A percentile compares a stretch with the other conserved stretches of the same genome.
phyloP scores from a whole-genome alignment of 2,329 filamentous ascomycete genomes.

The Arthrobotrys conoides region DNA sequence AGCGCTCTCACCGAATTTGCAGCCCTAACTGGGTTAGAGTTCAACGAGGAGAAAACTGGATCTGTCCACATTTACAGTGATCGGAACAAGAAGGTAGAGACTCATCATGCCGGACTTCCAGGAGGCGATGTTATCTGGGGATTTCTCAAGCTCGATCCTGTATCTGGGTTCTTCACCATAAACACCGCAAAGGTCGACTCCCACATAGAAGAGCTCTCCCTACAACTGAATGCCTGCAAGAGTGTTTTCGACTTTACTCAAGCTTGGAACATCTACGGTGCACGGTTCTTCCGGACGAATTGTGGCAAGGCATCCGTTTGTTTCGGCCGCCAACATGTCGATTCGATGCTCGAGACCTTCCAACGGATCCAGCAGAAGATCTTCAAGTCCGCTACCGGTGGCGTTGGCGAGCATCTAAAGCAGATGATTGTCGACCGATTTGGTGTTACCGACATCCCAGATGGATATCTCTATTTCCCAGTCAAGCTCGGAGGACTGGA shows the following conservation, averaged over 20 bases:
- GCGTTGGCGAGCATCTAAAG: slow-evolving; percentile 73
- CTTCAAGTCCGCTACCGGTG: slow-evolving; percentile 68
- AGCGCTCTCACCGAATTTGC: slow-evolving; percentile 73
- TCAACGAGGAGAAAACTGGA: slow-evolving; percentile 75
- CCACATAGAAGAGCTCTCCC: slow-evolving; percentile 74
- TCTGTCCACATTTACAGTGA: slow-evolving; percentile 68
- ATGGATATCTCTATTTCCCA: slow-evolving; percentile 70
- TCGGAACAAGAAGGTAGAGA: slow-evolving; percentile 61
- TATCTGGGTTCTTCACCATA: slow-evolving; percentile 73
- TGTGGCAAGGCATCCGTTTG: slow-evolving; percentile 72
- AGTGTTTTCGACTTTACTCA: slow-evolving; percentile 75
- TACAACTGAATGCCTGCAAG: slow-evolving; percentile 72
- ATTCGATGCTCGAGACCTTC: slow-evolving; percentile 72
- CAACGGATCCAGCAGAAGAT: slow-evolving; percentile 71
- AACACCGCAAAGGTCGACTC: slow-evolving; percentile 73
- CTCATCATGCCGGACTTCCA: slow-evolving; percentile 67
- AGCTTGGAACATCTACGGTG: slow-evolving; percentile 74
- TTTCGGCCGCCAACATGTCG: slow-evolving; percentile 72
- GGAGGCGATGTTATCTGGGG: slow-evolving; percentile 73
- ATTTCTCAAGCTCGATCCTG: slow-evolving; percentile 73
- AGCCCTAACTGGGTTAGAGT: slow-evolving; percentile 72
- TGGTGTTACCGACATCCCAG: slow-evolving; percentile 68
- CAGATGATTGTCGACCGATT: slow-evolving; percentile 72
- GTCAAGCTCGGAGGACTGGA: slow-evolving; percentile 69
- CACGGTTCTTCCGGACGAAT: slow-evolving; percentile 73